Base-by-base conservation (phyloP, 2,329 filamentous ascomycete genomes). In the Catunica adiposa region DNA sequence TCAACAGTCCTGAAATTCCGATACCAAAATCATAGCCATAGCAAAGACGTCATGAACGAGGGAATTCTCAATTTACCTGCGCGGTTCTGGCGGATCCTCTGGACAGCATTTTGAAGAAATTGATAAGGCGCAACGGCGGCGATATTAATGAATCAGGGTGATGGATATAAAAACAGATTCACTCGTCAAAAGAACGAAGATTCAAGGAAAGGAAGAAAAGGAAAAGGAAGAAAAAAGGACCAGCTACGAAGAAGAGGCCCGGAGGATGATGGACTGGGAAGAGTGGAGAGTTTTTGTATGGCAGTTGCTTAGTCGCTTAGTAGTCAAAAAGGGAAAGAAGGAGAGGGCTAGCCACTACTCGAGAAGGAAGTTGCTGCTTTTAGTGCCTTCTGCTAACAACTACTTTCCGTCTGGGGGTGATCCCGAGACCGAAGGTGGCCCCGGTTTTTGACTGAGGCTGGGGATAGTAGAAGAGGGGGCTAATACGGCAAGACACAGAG, bases 11-110 rank as follows among this genome's bases (percentile, higher is more conserved):
- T 11, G 29, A 31, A 22, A 25, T 25, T 34, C 20, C 15, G 17
- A 31, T 15, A 46, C 29, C 26, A 46, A 29, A 56, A 22, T 56
- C 53, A 59, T 22, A 54, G 54, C 46, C 29, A n/a, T 11, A n/a
- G 29, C n/a, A 44, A 44, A 22, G 20, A 44, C 40, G 40, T 44
- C 40, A 44, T 44, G 40, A 44, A 56, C 53, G 53, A 56, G 25
- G 31, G 26, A 37, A 56, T 37, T 53, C 44, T 55, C 60, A 58
- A 70, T 72, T 62, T 73, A 80, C 77, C 76, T 79, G 74, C 63
- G 76, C 75, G 68, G 75, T 69, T 67, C 74, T 67, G 62, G 72
- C 62, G 65, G 77, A 75, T 69, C 72, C 74, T 69, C 76, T 75
- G 67, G 77, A 79, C 68, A 80, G 66, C 77, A 80, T 80, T 61